Base-by-base conservation (phyloP, 2,329 filamentous ascomycete genomes). In the Exophiala mesophila region DNA sequence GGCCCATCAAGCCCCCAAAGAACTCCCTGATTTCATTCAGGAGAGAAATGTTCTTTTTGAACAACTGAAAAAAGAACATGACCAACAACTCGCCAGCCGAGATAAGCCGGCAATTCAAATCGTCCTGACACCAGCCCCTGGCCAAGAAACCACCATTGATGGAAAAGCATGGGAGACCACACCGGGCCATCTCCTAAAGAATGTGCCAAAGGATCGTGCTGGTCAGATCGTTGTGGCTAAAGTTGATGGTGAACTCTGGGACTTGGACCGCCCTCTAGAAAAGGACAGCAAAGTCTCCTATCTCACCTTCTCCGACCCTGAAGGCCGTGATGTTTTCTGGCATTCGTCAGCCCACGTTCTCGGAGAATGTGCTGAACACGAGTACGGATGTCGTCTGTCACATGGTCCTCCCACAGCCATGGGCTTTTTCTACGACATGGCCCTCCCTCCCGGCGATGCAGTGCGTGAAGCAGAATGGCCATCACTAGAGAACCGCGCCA, bases 381-480 rank as follows among this genome's bases (percentile, higher is more conserved):
- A 88, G 58, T 98, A 88, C 61, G 87, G 88, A 47, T 96, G 90
- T 68, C 83, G 86, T 57, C 78, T 96, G 33, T 96, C 88, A 65
- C 94, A 96, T 62, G 92, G 92, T 17, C 92, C 92, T 23, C 92
- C 88, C 7, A 88, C 90, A 32, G 80, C 88, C 39, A 83, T 89
- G 64, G 90, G 88, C 28, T 96, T 95, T 74, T 96, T 95, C 75
- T 97, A 96, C 67, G 88, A 97, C 68, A 96, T 97, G 89, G 85
- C 85, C 21, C 73, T 87, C 32, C 78, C 84, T 34, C 82, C 83
- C 28, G 80, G 82, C 73, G 59, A 72, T 39, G 73, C 75, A 17
- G 85, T 95, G 29, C 79, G 82, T 44, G 74, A 83, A 54, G 67
- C 74, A 43, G 92, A 97, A 67, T 89, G 88, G 78, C 84, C 89